Percentiles rank a stretch among this genome's conserved stretches.
phyloP scores from a whole-genome alignment of 1,284 basidiomycete genomes.

The Fistulina hepatica region DNA sequence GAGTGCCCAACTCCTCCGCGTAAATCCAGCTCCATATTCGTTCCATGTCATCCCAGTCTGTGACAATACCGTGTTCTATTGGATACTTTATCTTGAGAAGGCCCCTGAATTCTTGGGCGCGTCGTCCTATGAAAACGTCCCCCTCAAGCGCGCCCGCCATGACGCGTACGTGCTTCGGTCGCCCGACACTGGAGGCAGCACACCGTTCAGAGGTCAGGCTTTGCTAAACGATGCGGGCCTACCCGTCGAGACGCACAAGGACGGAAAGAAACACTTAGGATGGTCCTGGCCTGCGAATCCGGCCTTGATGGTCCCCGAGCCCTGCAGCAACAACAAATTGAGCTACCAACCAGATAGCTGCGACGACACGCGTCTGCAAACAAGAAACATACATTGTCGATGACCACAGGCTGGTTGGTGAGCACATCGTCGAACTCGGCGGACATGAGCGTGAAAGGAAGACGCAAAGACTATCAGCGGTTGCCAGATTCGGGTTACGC shows the following conservation, averaged over 20 bases:
- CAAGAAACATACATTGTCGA: conserved; percentile 79
- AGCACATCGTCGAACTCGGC: conserved; percentile 83
- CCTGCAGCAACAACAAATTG: conserved; percentile 38
- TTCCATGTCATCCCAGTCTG: conserved; percentile 99
- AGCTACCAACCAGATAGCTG: conserved; percentile 9
- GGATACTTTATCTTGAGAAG: conserved; percentile 95
- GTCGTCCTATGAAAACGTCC: conserved; percentile 86
- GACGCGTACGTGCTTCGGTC: conserved; percentile 91
- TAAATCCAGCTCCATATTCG: conserved; percentile 97
- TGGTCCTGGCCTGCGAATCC: conserved; percentile 97
- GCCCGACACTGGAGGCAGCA: conserved; percentile 80
- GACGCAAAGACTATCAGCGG: neutral
- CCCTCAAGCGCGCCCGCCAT: conserved; percentile 95
- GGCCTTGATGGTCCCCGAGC: conserved; percentile 94
- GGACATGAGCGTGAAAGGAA: conserved; percentile 38
- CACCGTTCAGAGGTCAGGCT: conserved; percentile 7
- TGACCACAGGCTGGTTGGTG: conserved; percentile 89
- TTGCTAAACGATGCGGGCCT: conserved; percentile 16
- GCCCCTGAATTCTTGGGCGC: conserved; percentile 89
- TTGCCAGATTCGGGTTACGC: conserved; percentile 1
- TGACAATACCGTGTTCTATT: conserved; percentile 93
- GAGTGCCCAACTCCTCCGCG: conserved; percentile 84
- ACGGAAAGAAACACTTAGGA: conserved; percentile 96
- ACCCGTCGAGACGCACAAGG: conserved; percentile 68
- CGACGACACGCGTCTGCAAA: conserved; percentile 11